Evolutionary conservation across 2,329 filamentous ascomycete genomes (phyloP).

Genomic region (Penicillium sp.): DNA sequence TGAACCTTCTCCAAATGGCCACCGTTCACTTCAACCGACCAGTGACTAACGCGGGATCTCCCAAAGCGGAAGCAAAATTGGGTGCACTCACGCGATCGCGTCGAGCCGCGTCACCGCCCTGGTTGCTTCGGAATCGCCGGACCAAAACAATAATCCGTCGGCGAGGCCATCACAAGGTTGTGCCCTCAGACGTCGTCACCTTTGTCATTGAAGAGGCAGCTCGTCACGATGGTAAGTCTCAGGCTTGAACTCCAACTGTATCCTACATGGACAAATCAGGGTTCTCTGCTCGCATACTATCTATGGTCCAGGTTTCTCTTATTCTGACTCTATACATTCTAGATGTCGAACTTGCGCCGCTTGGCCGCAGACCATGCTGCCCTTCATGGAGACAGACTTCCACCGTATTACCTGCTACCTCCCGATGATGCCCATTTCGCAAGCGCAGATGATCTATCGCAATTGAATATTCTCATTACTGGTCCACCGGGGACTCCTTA

Average conservation of each 20-base stretch:
- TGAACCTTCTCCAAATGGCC: too few species aligned
- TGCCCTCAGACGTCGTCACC: conserved; percentile 1
- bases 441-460: conserved; percentile 49
- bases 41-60: not conserved
- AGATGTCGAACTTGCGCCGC: conserved; percentile 47
- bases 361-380: conserved; percentile 55
- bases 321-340: conserved; percentile 6
- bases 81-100: conserved; percentile 13
- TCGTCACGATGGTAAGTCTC: conserved; percentile 17
- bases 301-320: not conserved
- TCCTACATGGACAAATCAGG: too few species aligned
- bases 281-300: too few species aligned
- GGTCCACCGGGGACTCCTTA: conserved; percentile 58
- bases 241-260: not conserved
- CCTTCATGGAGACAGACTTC: conserved; percentile 50
- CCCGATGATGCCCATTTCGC: conserved; percentile 27
- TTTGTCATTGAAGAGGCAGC: not conserved
- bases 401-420: conserved; percentile 58
- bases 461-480: conserved; percentile 53
- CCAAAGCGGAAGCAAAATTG: conserved; percentile 11
- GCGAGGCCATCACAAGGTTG: conserved; percentile 20
- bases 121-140: conserved; percentile 15
- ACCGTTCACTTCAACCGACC: too few species aligned
- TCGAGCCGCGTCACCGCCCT: conserved; percentile 7
- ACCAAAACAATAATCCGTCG: conserved; percentile 17